Base-by-base conservation (phyloP, 768 basidiomycete species). In the Pulveroboletus sp. region DNA sequence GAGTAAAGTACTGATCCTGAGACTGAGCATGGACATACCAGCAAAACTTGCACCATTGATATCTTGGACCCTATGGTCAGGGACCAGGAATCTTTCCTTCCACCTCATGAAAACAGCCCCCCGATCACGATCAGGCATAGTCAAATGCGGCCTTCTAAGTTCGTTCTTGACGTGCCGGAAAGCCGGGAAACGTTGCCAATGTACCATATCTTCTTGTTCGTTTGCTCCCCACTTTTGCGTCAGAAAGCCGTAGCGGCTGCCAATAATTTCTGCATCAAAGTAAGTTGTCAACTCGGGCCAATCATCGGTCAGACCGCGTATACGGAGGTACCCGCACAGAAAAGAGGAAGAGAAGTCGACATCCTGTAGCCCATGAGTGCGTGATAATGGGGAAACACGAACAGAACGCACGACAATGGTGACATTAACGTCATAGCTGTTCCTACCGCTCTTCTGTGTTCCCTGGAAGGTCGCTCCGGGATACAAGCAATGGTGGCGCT, bases 61-160 rank as follows among this genome's bases (percentile, higher is more conserved):
- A 67, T 94, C 91, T 67, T 89, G 84, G 28, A 95, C 89, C 51
- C 85, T 81, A 71, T 94, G 90, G 67, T 94, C 90, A 3, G 93
- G 93, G n/a, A 97, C 89, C 46, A 98, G 74, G 69, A 96, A 97
- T 61, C 85, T 77, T 71, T 98, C 95, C 71, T 98, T 98, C 88
- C 93, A 94, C 53, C 95, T 77, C 86, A 98, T 92, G 66, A 97
- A 98, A 28, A 93, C 82, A 24, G 86, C 86, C 1, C 86, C 85
- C 43, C 86, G 79, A 60, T 87, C 84, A 37, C 85, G 75, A 61
- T 88, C 86, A 40, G 80, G 71, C 62, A 95, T 84, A 37, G 88
- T 90, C 67, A 90, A 61, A 54, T 83, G 78, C 0, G 92, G 91
- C 62, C 80, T 76, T 64, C 84, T 80, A 55, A 93, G 77, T 61